Conservation (phyloP, 1,139 yeast species). For the Magnusiomyces ingens region DNA sequence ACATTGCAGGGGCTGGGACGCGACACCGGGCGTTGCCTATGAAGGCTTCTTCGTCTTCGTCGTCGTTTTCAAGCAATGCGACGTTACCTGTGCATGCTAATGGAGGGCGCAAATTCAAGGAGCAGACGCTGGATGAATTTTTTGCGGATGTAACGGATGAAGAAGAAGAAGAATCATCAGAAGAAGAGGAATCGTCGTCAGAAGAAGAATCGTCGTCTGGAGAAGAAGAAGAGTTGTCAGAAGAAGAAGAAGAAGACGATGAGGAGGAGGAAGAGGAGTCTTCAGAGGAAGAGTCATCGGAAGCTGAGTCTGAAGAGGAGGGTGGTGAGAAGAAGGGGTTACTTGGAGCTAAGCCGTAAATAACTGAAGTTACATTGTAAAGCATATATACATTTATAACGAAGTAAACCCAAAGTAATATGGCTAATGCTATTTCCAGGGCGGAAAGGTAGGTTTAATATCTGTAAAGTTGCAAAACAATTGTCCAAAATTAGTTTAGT, state of each 20-base stretch:
- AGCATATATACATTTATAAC: no score
- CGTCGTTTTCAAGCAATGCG: conserved; percentile 10
- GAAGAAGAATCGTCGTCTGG: conserved; percentile 22
- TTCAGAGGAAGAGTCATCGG: conserved; percentile 25
- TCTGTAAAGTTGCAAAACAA: no score
- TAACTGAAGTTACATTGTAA: no score
- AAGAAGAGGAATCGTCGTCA: conserved; percentile 20
- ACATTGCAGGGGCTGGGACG: not conserved
- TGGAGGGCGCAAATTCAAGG: conserved; percentile 38
- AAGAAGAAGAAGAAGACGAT: conserved; percentile 20
- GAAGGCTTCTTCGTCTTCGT: not conserved
- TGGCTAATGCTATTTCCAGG: no score
- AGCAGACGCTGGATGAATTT: conserved; percentile 81
- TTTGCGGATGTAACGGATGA: conserved; percentile 48
- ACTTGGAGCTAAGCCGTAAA: no score
- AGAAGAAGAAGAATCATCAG: conserved; percentile 24
- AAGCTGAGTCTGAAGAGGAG: conserved; percentile 58
- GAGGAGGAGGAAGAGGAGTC: conserved; percentile 11
- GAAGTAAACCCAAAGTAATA: no score
- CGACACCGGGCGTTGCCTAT: conserved; percentile 1
- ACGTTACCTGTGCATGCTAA: conserved; percentile 12
- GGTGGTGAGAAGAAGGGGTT: not conserved
- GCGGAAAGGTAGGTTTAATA: no score
- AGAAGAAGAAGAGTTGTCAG: conserved; percentile 21
- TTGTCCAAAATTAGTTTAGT: no score